Evolutionary conservation across 495 filamentous ascomycete genomes (phyloP), one percentile per base, ranked within the genome.

Genomic region (Cetradonia linearis): DNA sequence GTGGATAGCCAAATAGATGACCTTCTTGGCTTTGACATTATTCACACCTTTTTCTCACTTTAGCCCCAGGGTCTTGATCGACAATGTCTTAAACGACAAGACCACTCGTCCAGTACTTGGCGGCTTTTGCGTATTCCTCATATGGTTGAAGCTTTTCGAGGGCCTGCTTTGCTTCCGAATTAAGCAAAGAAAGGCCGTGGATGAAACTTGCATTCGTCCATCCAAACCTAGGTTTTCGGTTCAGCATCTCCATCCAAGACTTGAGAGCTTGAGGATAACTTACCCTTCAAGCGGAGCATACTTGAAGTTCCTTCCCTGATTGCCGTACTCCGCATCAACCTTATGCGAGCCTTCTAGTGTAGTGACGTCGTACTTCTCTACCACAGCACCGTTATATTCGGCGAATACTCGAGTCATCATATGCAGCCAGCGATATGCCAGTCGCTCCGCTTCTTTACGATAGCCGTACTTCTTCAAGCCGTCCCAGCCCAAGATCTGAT

Each of bases 151-250:
- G 80, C 16, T 87, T 83, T 62, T 89, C 91, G 20, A 98, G 77
- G 1, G 93, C 88, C 48, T 91, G 83, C 69, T 81, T 83, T 81
- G 90, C 88, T 70, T 94, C 89, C 11, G 86, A 83, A 63, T 85
- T 90, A 52, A 95, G 75, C 63, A 95, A 83, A 44, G 88, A 84
- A 38, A 96, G 75, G 50, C 92, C 93, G 67, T 90, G 89, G 49
- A 96, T 84, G 69, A 91, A 97, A 67, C 89, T 95, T 61, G 91
- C 93, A 67, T 98, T 98, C 67, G 96, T 94, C 93, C 93, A 98
- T 25, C 92, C 93, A 68, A 98, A 98, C 42, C 93, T 98, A 64
- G 33, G 63, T 31, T 31, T 28, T 27, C 30, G 58, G 61, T 63
- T 76, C 68, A 75, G 72, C 59, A 65, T 60, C 10, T 52, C 16